phyloP scores from a whole-genome alignment of 2,329 filamentous ascomycete genomes.

The Fusarium newnesense region DNA sequence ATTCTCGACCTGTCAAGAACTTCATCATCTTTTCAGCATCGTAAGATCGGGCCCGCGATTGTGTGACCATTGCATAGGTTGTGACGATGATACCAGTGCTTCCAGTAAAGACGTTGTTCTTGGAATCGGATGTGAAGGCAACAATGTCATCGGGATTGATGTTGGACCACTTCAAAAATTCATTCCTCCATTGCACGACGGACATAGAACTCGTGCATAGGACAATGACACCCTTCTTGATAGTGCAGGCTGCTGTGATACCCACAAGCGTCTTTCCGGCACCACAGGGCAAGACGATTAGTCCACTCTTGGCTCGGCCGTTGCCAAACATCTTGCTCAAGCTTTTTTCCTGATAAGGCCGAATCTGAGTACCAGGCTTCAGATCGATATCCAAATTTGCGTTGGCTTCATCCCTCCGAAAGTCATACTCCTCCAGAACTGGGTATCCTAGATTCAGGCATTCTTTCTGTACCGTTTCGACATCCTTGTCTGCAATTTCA shows the following conservation, averaged over 20 bases:
- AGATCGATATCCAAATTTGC: constrained; percentile 94
- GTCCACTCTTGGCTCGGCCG: constrained; percentile 93
- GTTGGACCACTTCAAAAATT: constrained; percentile 98
- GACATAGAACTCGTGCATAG: constrained; percentile 98
- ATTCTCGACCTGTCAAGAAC: constrained; percentile 88
- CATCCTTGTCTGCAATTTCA: constrained; percentile 83
- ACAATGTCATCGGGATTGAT: constrained; percentile 92
- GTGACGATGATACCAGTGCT: constrained; percentile 97
- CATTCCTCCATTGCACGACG: constrained; percentile 94
- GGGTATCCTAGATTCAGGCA: constrained; percentile 89
- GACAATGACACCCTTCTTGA: constrained; percentile 96
- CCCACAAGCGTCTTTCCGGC: constrained; percentile 97
- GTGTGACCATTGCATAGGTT: constrained; percentile 99
- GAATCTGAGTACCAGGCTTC: constrained; percentile 87
- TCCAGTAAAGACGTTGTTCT: constrained; percentile 79
- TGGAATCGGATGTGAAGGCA: constrained; percentile 93
- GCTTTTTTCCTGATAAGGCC: constrained; percentile 96
- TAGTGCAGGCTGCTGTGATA: constrained; percentile 97
- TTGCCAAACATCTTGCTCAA: constrained; percentile 99
- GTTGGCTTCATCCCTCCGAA: constrained; percentile 89
- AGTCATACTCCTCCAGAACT: constrained; percentile 96
- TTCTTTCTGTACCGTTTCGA: constrained; percentile 88
- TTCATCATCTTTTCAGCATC: constrained; percentile 98
- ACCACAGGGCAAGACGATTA: constrained; percentile 96
- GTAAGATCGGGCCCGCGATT: constrained; percentile 85